phyloP scores from a whole-genome alignment of 2,329 filamentous ascomycete genomes.

The Stagonosporopsis cucurbitacearum region DNA sequence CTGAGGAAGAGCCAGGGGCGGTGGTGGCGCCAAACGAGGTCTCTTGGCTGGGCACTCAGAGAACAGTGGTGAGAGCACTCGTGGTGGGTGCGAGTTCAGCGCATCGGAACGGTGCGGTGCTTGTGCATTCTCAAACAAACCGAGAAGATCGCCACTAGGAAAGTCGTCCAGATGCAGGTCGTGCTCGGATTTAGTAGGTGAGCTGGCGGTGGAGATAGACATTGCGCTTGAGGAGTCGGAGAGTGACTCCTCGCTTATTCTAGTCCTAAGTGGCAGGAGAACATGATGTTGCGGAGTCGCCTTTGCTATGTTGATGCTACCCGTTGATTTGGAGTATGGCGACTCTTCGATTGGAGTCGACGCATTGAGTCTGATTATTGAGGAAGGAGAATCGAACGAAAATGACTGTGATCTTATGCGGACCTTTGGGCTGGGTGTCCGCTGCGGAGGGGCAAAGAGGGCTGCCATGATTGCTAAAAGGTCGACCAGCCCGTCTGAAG shows the following conservation, averaged over 20 bases:
- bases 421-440: conserved; percentile 46
- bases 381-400: conserved; percentile 43
- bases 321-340: conserved; percentile 46
- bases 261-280: conserved; percentile 37
- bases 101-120: conserved; percentile 4
- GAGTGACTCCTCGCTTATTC: conserved; percentile 42
- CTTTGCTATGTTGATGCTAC: conserved; percentile 26
- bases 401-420: conserved; percentile 44
- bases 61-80: neutral
- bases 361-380: conserved; percentile 39
- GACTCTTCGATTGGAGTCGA: conserved; percentile 43
- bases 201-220: conserved; percentile 31
- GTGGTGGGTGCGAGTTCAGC: conserved; percentile 2
- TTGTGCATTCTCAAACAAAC: neutral
- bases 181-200: conserved; percentile 33
- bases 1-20: neutral
- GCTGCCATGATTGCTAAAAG: conserved; percentile 25
- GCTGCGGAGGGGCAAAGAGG: conserved; percentile 31
- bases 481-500: neutral
- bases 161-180: neutral
- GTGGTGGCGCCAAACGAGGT: conserved; percentile 2
- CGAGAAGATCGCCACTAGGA: conserved; percentile 10
- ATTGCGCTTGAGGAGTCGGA: conserved; percentile 30
- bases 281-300: conserved; percentile 31
- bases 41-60: conserved; percentile 1